A percentile compares a stretch with the other conserved stretches of the same genome.
These are phyloP conservation scores for Fusarium sp. DNA, from an alignment of 2,329 filamentous ascomycete genomes.

Conservation along the genomic window DNA sequence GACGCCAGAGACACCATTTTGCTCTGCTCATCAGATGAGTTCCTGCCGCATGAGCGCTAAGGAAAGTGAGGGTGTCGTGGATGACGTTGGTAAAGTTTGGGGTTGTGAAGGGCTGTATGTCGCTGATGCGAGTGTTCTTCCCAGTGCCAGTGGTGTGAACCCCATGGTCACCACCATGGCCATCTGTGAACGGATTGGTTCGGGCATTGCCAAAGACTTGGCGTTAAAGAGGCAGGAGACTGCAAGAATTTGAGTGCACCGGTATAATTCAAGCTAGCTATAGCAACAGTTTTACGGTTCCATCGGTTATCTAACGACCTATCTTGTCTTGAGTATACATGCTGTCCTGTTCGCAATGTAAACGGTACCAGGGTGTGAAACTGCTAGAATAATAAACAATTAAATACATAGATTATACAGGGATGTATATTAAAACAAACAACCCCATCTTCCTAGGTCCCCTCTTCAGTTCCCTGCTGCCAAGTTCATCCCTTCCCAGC, in stretches of 20 bases:
- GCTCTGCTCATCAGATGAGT: not conserved
- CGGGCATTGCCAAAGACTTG: not conserved
- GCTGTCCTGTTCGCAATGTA: too few species aligned
- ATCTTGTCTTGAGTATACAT: not conserved
- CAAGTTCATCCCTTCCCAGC: not conserved
- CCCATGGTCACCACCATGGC: not conserved
- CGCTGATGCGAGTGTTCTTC: not conserved
- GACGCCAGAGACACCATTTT: not conserved
- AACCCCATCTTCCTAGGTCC: not conserved
- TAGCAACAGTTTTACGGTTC: too few species aligned
- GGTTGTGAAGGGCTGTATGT: not conserved
- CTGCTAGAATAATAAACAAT: not conserved
- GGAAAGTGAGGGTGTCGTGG: not conserved
- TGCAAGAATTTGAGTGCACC: not conserved
- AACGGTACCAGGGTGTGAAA: too few species aligned
- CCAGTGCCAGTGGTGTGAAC: not conserved
- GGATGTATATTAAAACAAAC: not conserved
- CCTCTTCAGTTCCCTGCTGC: not conserved
- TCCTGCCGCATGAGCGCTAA: not conserved
- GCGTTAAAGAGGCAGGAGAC: not conserved
- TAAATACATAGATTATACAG: not conserved
- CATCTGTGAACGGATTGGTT: not conserved
- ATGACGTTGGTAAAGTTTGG: not conserved
- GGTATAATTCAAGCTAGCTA: not conserved
- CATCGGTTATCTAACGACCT: not conserved